phyloP scores from a whole-genome alignment of 148 eudicot genomes.

The Fagopyrum esculentum region DNA sequence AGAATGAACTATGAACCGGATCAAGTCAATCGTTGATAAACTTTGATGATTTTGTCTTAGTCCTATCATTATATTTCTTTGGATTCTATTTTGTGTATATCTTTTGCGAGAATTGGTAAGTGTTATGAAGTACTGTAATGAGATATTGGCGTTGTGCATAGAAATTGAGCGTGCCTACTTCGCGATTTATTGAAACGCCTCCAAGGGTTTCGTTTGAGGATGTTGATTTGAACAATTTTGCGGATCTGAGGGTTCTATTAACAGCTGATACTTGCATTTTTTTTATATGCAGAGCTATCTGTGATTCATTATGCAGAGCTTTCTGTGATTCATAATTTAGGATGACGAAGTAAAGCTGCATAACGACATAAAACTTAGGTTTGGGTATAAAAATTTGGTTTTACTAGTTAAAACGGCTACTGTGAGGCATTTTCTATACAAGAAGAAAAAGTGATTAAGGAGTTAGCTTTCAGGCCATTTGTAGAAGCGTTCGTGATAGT shows the following conservation, averaged over 20 bases:
- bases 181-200: not conserved
- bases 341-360: not conserved
- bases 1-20: not conserved
- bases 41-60: not conserved
- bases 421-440: not conserved
- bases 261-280: not conserved
- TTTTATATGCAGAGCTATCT: not conserved
- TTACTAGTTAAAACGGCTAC: not conserved
- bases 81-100: not conserved
- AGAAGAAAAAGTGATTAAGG: not conserved
- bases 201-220: not conserved
- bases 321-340: not conserved
- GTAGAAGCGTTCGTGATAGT: not conserved
- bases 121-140: not conserved
- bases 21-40: not conserved
- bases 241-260: not conserved
- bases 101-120: not conserved
- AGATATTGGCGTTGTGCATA: not conserved
- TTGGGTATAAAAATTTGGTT: not conserved
- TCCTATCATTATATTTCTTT: not conserved
- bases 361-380: not conserved
- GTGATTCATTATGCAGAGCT: not conserved
- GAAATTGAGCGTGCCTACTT: not conserved
- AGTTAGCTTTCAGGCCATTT: not conserved
- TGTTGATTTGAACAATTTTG: not conserved